phyloP scores from a whole-genome alignment of 805 yeast genomes.

The Schwanniomyces polymorphus region DNA sequence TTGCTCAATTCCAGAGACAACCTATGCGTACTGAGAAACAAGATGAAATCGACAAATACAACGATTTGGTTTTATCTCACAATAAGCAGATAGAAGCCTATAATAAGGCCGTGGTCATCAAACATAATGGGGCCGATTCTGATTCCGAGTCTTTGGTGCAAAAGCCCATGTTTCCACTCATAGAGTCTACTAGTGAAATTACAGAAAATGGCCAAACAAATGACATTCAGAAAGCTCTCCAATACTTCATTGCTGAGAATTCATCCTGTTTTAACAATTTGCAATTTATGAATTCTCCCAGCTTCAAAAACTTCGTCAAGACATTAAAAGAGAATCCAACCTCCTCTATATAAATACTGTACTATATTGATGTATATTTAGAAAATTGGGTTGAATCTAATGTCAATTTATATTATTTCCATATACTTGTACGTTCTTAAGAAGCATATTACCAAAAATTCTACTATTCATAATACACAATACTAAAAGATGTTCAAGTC shows the following conservation, averaged over 20 bases:
- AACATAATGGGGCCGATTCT: background rate
- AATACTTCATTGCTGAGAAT: conserved; percentile 9
- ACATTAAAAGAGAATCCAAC: conserved; percentile 6
- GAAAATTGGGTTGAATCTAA: too few species aligned
- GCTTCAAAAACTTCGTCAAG: conserved; percentile 8
- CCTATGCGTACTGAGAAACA: conserved; percentile 1
- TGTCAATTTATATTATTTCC: too few species aligned
- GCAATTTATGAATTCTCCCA: conserved; percentile 7
- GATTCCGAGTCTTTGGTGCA: background rate
- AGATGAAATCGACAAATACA: conserved; percentile 8
- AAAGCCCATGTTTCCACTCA: conserved; percentile 3
- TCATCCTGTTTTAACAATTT: conserved; percentile 7
- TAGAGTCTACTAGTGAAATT: conserved; percentile 1
- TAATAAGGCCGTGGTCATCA: conserved; percentile 7
- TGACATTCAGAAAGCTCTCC: conserved; percentile 7
- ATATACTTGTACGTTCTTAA: too few species aligned
- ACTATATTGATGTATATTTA: background rate
- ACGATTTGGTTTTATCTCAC: conserved; percentile 9
- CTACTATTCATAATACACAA: too few species aligned
- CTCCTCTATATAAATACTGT: conserved; percentile 4
- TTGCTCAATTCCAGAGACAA: background rate
- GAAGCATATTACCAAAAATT: too few species aligned
- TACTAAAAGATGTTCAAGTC: too few species aligned
- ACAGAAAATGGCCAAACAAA: background rate
- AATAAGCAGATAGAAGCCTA: conserved; percentile 12